phyloP scores from a whole-genome alignment of 1,139 yeast species.

The Nakaseomyces glabratus region DNA sequence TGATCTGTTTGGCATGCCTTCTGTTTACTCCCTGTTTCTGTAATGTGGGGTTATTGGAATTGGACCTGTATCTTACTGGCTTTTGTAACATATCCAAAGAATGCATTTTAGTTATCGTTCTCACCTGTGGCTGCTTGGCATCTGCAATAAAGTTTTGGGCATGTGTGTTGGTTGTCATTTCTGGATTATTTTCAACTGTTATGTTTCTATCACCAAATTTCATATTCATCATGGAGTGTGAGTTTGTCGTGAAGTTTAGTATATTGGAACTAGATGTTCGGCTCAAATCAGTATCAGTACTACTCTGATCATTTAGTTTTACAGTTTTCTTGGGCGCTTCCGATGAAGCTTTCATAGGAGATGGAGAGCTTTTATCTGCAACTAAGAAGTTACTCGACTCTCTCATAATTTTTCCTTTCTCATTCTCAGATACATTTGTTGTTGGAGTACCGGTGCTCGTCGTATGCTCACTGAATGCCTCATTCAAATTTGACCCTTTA shows the following conservation, averaged over 20 bases:
- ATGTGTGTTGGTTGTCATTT: not conserved
- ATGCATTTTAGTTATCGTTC: constrained; percentile 10
- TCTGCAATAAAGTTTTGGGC: not conserved
- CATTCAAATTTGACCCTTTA: constrained; percentile 14
- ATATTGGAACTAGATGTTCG: constrained; percentile 4
- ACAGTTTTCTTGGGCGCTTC: not conserved
- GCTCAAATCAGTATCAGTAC: constrained; percentile 8
- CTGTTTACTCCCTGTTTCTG: constrained; percentile 10
- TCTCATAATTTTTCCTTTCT: not conserved
- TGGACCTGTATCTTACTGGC: constrained; percentile 7
- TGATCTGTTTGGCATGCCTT: constrained; percentile 42
- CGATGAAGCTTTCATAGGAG: not conserved
- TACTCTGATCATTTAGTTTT: constrained; percentile 6
- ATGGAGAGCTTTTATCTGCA: not conserved
- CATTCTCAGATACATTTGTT: too few species aligned
- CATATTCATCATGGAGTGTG: constrained; percentile 15
- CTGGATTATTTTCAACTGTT: not conserved
- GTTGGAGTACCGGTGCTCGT: too few species aligned
- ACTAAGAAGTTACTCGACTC: not conserved
- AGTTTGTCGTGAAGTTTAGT: constrained; percentile 4
- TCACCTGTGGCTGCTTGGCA: too few species aligned
- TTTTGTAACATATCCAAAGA: constrained; percentile 17
- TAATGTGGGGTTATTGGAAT: not conserved
- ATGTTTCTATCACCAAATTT: constrained; percentile 18
- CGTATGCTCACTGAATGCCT: constrained; percentile 8